Evolutionary conservation across 73 alveolate species (phyloP).

Genomic region (Tetrahymena elliotti): DNA sequence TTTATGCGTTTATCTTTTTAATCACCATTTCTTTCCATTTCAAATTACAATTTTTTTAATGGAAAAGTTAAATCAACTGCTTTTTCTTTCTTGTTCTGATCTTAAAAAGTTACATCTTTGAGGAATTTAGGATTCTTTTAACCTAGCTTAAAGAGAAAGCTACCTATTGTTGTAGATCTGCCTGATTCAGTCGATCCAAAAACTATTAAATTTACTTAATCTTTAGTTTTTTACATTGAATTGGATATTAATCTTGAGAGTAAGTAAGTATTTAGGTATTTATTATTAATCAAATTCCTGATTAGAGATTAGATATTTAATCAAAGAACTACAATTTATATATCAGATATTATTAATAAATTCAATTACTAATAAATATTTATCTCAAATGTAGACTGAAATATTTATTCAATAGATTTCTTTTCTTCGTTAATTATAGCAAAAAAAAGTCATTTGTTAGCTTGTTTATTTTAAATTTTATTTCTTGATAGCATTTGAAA

Average conservation of each 20-base stretch:
- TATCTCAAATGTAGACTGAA: too few relatives aligned
- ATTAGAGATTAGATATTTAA: too few relatives aligned
- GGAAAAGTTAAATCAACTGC: neutral
- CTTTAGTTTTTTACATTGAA: neutral
- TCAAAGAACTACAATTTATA: too few relatives aligned
- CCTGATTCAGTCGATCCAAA: neutral
- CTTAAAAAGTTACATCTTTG: neutral
- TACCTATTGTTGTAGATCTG: neutral
- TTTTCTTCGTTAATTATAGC: too few relatives aligned
- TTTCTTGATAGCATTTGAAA: too few relatives aligned
- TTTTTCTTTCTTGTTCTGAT: neutral
- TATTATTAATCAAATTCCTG: too few relatives aligned
- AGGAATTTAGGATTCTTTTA: neutral
- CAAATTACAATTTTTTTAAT: too few relatives aligned
- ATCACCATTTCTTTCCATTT: neutral
- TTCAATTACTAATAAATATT: too few relatives aligned
- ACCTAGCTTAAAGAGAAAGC: neutral
- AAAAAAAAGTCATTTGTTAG: too few relatives aligned
- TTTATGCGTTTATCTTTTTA: neutral
- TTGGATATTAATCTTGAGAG: neutral
- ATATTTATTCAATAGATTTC: too few relatives aligned
- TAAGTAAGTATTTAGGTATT: neutral
- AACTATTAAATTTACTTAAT: neutral
- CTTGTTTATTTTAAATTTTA: too few relatives aligned
- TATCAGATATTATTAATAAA: too few relatives aligned